Evolutionary conservation across 1,139 yeast genomes (phyloP), one percentile per base, ranked within the genome.

Genomic region (Sugiyamaella sp.): DNA sequence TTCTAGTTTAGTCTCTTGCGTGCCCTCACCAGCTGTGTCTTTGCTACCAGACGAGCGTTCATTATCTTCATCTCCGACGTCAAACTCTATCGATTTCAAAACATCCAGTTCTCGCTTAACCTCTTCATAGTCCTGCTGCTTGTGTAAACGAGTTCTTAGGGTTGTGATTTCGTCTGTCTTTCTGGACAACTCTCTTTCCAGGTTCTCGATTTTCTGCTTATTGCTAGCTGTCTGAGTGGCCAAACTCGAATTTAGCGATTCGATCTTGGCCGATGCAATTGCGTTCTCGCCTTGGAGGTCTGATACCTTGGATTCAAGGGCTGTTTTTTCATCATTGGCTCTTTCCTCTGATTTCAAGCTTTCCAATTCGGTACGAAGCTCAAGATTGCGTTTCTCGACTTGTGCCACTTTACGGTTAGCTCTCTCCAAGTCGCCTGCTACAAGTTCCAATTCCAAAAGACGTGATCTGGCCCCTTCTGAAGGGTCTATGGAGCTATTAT

Each of bases 91-190:
- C 59, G 84, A 84, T 65, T 88, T 84, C 57, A 91, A 70, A 24
- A 89, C 80, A 19, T 78, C 80, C 56, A 90, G 73, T 65, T 90
- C 97, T 49, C 80, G 80, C 68, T 88, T 89, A 49, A 90, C 70
- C 60, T 87, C 89, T 52, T 86, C 90, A 68, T 91, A 90, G 66
- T 85, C 91, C 63, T 87, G 90, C 69, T 88, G 80, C 12, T 79
- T 74, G 59, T 88, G 95, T 63, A 90, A 73, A 58, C 84, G 78
- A 8, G 71, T 68, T 62, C 80, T 80, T 59, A 86, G 73, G 25
- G 71, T 67, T 10, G 73, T 75, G 27, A 82, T 70, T 63, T 87
- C 95, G 14, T 71, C 69, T 14, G 71, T 72, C 61, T 82, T 71
- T 43, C 78, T 77, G 1, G 67, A 65, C 2, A 78, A 64, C 58